phyloP scores from a whole-genome alignment of 805 yeast genomes.

The Sugiyamaella marilandica region DNA sequence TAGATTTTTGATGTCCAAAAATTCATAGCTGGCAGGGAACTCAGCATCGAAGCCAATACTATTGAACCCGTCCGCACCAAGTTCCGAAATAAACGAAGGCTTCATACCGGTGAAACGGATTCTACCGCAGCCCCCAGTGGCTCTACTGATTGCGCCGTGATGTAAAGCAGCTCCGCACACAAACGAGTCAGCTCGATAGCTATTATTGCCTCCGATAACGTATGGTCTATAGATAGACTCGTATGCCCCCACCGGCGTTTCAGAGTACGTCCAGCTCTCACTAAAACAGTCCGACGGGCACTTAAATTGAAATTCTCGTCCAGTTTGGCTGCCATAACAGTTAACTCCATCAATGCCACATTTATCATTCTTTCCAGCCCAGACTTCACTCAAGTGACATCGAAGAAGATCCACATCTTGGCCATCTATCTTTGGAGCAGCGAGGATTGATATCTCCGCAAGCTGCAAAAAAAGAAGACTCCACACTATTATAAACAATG shows the following conservation, averaged over 20 bases:
- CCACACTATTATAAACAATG: slow-evolving; percentile 22
- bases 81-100: slow-evolving; percentile 43
- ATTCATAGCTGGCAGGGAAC: slow-evolving; percentile 68
- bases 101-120: slow-evolving; percentile 54
- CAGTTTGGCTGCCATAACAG: slow-evolving; percentile 42
- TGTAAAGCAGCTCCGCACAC: slow-evolving; percentile 90
- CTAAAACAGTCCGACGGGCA: slow-evolving; percentile 89
- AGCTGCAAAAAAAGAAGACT: slow-evolving; percentile 15
- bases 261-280: slow-evolving; percentile 70
- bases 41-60: slow-evolving; percentile 57
- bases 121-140: slow-evolving; percentile 73
- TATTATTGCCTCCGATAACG: slow-evolving; percentile 70
- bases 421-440: slow-evolving; percentile 21
- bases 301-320: slow-evolving; percentile 50
- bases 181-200: slow-evolving; percentile 79
- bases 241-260: slow-evolving; percentile 66
- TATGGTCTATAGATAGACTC: slow-evolving; percentile 65
- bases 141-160: slow-evolving; percentile 70
- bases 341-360: slow-evolving; percentile 71
- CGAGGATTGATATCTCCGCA: slow-evolving; percentile 23
- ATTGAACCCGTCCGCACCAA: slow-evolving; percentile 51
- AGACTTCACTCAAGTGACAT: slow-evolving; percentile 35
- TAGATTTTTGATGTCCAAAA: slow-evolving; percentile 41
- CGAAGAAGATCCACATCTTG: slow-evolving; percentile 18
- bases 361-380: slow-evolving; percentile 70